Evolutionary conservation across 2,329 filamentous ascomycete genomes (phyloP), one percentile per base, ranked within the genome.

Genomic region (Xylaria arbuscula): DNA sequence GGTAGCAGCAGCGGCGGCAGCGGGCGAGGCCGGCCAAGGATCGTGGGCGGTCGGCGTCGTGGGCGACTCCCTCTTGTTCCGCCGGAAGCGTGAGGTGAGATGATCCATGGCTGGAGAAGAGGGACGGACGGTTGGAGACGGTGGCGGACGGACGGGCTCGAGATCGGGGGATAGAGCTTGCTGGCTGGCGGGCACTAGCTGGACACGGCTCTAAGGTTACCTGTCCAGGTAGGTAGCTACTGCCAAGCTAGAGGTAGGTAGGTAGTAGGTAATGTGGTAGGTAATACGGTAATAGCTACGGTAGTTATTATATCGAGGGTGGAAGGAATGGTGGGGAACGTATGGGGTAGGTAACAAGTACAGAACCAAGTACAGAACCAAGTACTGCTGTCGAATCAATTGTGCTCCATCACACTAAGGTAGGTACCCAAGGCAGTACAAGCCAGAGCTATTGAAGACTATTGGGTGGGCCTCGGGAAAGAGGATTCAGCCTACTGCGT

Each of bases 71-170:
- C 67, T 72, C 68, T 70, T 74, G 22, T 48, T 70, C 66, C 75
- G 75, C 64, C 76, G 73, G 38, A 77, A 77, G 70, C 75, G 76
- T 60, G 75, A 72, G 36, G 75, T 72, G 47, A 77, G 53, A 24
- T 74, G 74, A 40, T 77, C 76, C 74, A 77, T 77, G 60, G 19
- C 66, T 50, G 36, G 42, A 8, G 22, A 5, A 15, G 15, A 53
- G 50, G 50, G 28, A 53, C 54, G 36, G 48, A 28, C 9, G 15
- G 56, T 15, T 28, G 65, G 48, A 15, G 32, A 40, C 53, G 51
- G 10, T 36, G 56, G 53, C 50, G 51, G 51, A 36, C 15, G 51
- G 19, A 45, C 28, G 5, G 28, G 51, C 24, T 54, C 28, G 17
- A 34, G 51, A 54, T 32, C 48, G n/a, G 15, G 40, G 17, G 40